phyloP scores from a whole-genome alignment of 345 rosid species.

The Murraya paniculata region DNA sequence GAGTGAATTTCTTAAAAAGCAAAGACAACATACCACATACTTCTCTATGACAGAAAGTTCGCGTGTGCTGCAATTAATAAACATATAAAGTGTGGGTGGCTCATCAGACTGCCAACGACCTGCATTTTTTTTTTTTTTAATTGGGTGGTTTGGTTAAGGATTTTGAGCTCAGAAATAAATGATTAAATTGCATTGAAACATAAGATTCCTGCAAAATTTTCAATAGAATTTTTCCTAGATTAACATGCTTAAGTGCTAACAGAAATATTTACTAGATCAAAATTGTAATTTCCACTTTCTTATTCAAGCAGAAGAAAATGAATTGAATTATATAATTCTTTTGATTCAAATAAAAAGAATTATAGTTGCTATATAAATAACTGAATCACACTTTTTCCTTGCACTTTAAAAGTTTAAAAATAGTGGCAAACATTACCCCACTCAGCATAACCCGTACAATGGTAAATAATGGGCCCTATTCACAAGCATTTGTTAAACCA shows the following conservation, averaged over 20 bases:
- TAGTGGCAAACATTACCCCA: neutral
- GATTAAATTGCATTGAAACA: neutral
- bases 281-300: neutral
- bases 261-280: neutral
- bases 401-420: neutral
- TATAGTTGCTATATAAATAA: neutral
- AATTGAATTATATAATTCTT: neutral
- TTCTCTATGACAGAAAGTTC: constrained; percentile 84
- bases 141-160: neutral
- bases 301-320: neutral
- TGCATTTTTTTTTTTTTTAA: constrained; percentile 28
- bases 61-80: constrained; percentile 86
- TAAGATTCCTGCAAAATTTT: neutral
- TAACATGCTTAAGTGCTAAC: neutral
- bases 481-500: constrained; percentile 25
- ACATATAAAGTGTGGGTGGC: constrained; percentile 80
- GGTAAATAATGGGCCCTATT: neutral
- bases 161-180: neutral
- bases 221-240: neutral
- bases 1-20: constrained; percentile 1
- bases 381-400: neutral
- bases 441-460: neutral
- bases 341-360: neutral
- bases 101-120: constrained; percentile 74
- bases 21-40: constrained; percentile 68